phyloP scores from a whole-genome alignment of 768 basidiomycete species.

The Leccinum subgranulosum region DNA sequence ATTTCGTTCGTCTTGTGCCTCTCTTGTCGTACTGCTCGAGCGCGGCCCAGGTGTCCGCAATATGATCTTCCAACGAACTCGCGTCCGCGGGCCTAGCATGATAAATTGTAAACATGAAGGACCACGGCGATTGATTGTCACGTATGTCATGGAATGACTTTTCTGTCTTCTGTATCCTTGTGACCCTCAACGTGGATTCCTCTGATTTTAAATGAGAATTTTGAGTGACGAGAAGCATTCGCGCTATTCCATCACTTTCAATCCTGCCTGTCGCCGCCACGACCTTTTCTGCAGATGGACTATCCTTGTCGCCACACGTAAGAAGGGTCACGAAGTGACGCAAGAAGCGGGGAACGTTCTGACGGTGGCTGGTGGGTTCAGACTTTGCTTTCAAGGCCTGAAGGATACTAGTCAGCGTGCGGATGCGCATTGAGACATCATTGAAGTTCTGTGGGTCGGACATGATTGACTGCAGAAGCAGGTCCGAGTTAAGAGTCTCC shows the following conservation, averaged over 20 bases:
- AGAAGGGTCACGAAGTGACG: too few relatives aligned
- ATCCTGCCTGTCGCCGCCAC: background rate
- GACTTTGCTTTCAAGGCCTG: too few relatives aligned
- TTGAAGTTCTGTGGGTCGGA: too few relatives aligned
- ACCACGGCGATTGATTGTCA: background rate
- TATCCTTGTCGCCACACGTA: background rate
- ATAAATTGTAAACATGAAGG: background rate
- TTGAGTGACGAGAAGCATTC: background rate
- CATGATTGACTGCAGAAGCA: too few relatives aligned
- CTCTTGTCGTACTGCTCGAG: background rate
- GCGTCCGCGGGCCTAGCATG: background rate
- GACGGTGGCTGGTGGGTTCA: too few relatives aligned
- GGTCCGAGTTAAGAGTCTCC: too few relatives aligned
- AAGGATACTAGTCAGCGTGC: too few relatives aligned
- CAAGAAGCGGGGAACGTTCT: too few relatives aligned
- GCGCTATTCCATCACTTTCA: background rate
- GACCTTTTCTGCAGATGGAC: background rate
- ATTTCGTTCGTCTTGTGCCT: background rate
- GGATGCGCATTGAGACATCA: too few relatives aligned
- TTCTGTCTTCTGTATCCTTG: background rate
- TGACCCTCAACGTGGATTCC: background rate
- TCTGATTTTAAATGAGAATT: background rate
- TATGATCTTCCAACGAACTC: background rate
- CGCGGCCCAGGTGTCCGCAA: background rate
- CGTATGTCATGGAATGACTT: background rate